A percentile compares a stretch with the other conserved stretches of the same genome.
Evolutionary conservation across 1,284 basidiomycete genomes (phyloP).

Genomic region (Anthracocystis setariae): DNA sequence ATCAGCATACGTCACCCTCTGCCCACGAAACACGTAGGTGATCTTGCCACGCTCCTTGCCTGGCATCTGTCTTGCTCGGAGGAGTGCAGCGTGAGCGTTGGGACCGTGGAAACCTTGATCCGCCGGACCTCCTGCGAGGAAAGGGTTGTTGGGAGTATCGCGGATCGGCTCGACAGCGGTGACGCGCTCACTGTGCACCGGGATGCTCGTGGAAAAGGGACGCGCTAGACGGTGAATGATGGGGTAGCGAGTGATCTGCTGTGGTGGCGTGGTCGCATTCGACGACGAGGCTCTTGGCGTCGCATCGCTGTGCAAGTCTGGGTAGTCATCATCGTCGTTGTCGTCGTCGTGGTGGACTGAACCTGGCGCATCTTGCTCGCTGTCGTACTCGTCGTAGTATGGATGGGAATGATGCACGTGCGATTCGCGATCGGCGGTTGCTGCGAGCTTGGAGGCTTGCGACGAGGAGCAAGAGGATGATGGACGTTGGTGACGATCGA

Average conservation of each 20-base stretch:
- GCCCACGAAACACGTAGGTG: slow-evolving; percentile 59
- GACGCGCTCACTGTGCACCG: slow-evolving; percentile 28
- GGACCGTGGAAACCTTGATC: slow-evolving; percentile 59
- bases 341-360: slow-evolving; percentile 15
- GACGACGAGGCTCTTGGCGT: slow-evolving; percentile 23
- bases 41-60: slow-evolving; percentile 48
- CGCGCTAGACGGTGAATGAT: slow-evolving; percentile 20
- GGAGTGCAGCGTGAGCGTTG: slow-evolving; percentile 27
- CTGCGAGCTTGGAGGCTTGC: neutral
- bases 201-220: slow-evolving; percentile 20
- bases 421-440: neutral
- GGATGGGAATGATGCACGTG: slow-evolving; percentile 9
- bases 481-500: slow-evolving; percentile 11
- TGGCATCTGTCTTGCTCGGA: slow-evolving; percentile 35
- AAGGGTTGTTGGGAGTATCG: slow-evolving; percentile 62
- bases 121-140: slow-evolving; percentile 63
- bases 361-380: slow-evolving; percentile 38
- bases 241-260: neutral
- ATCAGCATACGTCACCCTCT: slow-evolving; percentile 54
- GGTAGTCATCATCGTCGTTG: neutral
- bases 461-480: slow-evolving; percentile 7
- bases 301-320: slow-evolving; percentile 1
- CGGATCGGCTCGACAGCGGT: slow-evolving; percentile 36
- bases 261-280: slow-evolving; percentile 11
- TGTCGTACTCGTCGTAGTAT: slow-evolving; percentile 35